Evolutionary conservation across 2,329 filamentous ascomycete genomes (phyloP).

Genomic region (Exophiala oligosperma): DNA sequence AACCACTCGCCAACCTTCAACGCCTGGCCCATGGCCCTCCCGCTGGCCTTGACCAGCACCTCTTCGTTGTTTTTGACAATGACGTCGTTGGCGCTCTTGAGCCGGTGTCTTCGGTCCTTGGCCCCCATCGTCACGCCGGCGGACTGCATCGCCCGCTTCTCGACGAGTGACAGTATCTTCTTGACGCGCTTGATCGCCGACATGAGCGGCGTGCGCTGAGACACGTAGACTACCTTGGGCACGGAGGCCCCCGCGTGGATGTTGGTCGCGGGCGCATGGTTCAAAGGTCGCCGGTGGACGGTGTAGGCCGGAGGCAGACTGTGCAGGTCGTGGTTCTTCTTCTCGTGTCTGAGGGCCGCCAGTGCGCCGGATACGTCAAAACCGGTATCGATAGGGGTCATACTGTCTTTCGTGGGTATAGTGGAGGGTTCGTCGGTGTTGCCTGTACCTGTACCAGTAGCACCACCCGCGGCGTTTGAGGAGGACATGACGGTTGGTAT

Average conservation of each 20-base stretch:
- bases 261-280: slow-evolving; percentile 55
- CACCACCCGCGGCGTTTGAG: no score
- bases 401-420: slow-evolving; percentile 1
- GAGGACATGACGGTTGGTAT: no score
- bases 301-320: slow-evolving; percentile 39
- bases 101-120: slow-evolving; percentile 31
- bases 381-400: background rate
- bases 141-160: slow-evolving; percentile 47
- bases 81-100: slow-evolving; percentile 37
- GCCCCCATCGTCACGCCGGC: slow-evolving; percentile 5
- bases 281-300: slow-evolving; percentile 58
- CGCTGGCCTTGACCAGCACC: slow-evolving; percentile 60
- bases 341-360: slow-evolving; percentile 22
- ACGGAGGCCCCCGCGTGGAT: slow-evolving; percentile 51
- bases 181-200: slow-evolving; percentile 61
- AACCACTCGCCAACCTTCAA: slow-evolving; percentile 59
- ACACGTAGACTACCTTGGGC: slow-evolving; percentile 60
- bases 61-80: slow-evolving; percentile 43
- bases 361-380: slow-evolving; percentile 23
- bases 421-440: background rate
- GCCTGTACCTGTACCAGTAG: background rate
- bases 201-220: slow-evolving; percentile 56
- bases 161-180: slow-evolving; percentile 53
- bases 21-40: slow-evolving; percentile 59
- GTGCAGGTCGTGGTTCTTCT: slow-evolving; percentile 24